phyloP scores from a whole-genome alignment of 108 stramenopile species.

The Stephanodiscus triporus region DNA sequence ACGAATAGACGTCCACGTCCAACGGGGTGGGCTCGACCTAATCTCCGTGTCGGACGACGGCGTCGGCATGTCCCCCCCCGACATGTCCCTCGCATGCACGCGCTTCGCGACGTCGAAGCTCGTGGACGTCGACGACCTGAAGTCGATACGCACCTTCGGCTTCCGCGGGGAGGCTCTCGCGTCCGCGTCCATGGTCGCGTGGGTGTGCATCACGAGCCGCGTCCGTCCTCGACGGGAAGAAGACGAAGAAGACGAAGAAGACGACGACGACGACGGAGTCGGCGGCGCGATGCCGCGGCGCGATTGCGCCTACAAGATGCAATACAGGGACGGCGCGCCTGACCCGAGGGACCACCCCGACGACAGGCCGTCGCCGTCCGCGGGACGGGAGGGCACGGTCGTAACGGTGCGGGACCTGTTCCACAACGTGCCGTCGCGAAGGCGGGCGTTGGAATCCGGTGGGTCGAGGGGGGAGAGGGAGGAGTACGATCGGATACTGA shows the following conservation, averaged over 20 bases:
- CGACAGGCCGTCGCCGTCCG: slow-evolving; percentile 75
- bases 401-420: slow-evolving; percentile 96
- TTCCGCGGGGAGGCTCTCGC: slow-evolving; percentile 98
- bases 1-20: slow-evolving; percentile 31
- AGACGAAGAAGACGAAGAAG: background rate
- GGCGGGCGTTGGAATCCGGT: slow-evolving; percentile 61
- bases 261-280: slow-evolving; percentile 18
- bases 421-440: slow-evolving; percentile 93
- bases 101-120: slow-evolving; percentile 97
- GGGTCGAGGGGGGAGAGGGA: slow-evolving; percentile 63
- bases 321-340: slow-evolving; percentile 80
- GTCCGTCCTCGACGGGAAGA: slow-evolving; percentile 1
- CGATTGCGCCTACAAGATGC: slow-evolving; percentile 74
- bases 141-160: slow-evolving; percentile 85
- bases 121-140: slow-evolving; percentile 81
- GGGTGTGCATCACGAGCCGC: slow-evolving; percentile 58
- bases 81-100: slow-evolving; percentile 88
- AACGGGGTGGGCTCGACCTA: slow-evolving; percentile 14
- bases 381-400: slow-evolving; percentile 90
- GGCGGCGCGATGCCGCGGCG: background rate
- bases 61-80: slow-evolving; percentile 61
- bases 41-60: slow-evolving; percentile 77
- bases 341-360: slow-evolving; percentile 27
- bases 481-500: slow-evolving; percentile 85
- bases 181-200: slow-evolving; percentile 72